Evolutionary conservation across 345 rosid species (phyloP), one percentile per base, ranked within the genome.

Genomic region (Carallia pectinifolia): DNA sequence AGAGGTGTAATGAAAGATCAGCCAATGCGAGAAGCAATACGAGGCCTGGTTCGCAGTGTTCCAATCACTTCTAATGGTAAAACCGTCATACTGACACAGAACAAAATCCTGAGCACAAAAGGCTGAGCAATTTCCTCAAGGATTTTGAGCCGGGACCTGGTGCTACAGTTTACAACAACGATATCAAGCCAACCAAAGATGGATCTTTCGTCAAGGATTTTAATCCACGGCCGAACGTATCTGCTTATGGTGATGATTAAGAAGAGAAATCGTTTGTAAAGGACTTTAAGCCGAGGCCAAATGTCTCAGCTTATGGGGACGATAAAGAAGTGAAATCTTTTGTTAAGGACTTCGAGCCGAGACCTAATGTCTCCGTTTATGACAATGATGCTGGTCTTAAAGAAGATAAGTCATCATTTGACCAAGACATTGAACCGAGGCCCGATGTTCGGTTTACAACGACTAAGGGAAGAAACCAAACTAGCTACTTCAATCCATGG

Each of bases 11-110:
- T 59, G 79, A 64, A 74, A 40, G 79, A 76, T 50, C 69, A 74
- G 60, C 66, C 72, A 6, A 79, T 79, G 58, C 74, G 79, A 8
- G 67, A 77, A 62, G 68, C 76, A 31, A 36, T 65, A 8, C 7
- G 60, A 33, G 71, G 64, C 17, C 77, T 73, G 53, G 55, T 60
- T 62, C 67, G 16, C 9, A 13, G 2, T 27, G 6, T 30, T 19
- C 60, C 31, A 8, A 7, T 30, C 13, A 23, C 34, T 66, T 36
- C 58, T 15, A 19, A 23, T 13, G 61, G 38, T 60, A 53, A 37
- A 67, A 15, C 73, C 55, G 68, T 18, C 65, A 65, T 53, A 44
- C 71, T 19, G 40, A 40, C 33, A 6, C 31, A 4, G 8, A 27
- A 16, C 40, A 67, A 9, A 15, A 12, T 55, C 5, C 60, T 55